Conservation (phyloP, 257 asterid species). For the Nicotiana otophora region DNA sequence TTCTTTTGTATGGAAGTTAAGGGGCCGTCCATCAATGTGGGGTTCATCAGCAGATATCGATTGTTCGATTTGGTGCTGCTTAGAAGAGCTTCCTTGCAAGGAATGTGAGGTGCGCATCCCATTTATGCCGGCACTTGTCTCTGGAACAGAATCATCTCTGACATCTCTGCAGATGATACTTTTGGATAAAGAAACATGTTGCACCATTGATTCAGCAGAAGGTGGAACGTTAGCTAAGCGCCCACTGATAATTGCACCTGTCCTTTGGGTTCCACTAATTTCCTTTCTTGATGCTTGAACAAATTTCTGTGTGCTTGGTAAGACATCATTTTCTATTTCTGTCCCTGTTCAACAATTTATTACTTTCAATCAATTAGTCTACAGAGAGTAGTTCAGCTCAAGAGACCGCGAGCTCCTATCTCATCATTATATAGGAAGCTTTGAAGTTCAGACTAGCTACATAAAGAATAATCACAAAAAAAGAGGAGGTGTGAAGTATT, state of each 20-base stretch:
- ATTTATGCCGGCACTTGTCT: constrained; percentile 21
- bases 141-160: constrained; percentile 24
- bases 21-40: neutral
- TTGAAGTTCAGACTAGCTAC: neutral
- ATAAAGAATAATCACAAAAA: neutral
- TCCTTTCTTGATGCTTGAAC: constrained; percentile 23
- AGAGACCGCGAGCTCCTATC: neutral
- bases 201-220: constrained; percentile 20
- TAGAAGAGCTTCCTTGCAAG: constrained; percentile 9
- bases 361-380: constrained; percentile 4
- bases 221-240: constrained; percentile 16
- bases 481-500: neutral
- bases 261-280: constrained; percentile 21
- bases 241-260: constrained; percentile 16
- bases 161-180: constrained; percentile 23
- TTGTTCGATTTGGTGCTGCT: constrained; percentile 11
- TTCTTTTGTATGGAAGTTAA: neutral
- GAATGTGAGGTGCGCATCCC: constrained; percentile 7
- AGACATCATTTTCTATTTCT: constrained; percentile 24
- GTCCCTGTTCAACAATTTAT: constrained; percentile 21
- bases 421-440: neutral
- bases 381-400: neutral
- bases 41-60: constrained; percentile 9
- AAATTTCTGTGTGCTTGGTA: constrained; percentile 17
- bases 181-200: constrained; percentile 24